phyloP scores from a whole-genome alignment of 2,329 filamentous ascomycete species.

The Talaromyces sp. region DNA sequence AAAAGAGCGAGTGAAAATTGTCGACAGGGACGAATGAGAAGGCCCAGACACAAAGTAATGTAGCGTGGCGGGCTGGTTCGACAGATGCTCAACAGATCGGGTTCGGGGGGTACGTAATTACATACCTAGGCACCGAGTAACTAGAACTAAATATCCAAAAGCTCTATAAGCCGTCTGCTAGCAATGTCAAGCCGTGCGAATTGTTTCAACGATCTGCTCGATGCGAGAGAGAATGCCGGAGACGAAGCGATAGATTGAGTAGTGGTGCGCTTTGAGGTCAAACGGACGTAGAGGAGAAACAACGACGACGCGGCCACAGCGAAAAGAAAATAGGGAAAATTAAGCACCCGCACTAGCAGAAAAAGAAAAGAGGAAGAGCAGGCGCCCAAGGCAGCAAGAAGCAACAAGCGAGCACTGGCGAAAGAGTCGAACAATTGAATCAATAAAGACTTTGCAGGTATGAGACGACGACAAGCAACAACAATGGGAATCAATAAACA shows the following conservation, averaged over 20 bases:
- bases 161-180: background rate
- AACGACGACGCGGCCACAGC: slow-evolving; percentile 12
- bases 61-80: background rate
- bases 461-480: slow-evolving; percentile 4
- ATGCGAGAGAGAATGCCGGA: background rate
- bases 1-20: background rate
- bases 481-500: slow-evolving; percentile 1
- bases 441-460: background rate
- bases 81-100: background rate
- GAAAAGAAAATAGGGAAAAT: slow-evolving; percentile 11
- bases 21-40: background rate
- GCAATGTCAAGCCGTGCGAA: background rate
- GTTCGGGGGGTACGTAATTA: slow-evolving; percentile 1
- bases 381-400: slow-evolving; percentile 1
- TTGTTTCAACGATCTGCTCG: background rate
- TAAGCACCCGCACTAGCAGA: slow-evolving; percentile 5
- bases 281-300: slow-evolving; percentile 5
- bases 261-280: slow-evolving; percentile 8
- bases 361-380: background rate
- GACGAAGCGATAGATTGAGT: slow-evolving; percentile 1
- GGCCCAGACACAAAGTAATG: background rate
- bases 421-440: background rate
- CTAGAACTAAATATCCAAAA: background rate
- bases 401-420: background rate
- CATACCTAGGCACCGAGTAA: background rate